Conservation (phyloP, 2,329 filamentous ascomycete genomes). For the Leptographium wingfieldii region DNA sequence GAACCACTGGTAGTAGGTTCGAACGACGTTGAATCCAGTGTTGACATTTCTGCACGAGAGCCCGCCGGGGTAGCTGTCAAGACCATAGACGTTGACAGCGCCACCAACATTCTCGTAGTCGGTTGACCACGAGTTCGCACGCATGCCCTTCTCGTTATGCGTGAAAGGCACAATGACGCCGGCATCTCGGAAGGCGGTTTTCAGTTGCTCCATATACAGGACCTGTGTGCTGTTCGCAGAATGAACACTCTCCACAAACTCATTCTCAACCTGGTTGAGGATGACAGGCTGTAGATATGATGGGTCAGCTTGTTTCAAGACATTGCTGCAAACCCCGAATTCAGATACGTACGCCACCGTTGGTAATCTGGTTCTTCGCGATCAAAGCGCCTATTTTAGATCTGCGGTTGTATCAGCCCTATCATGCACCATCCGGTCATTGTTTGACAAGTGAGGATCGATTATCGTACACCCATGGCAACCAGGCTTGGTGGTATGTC, state of each 20-base stretch:
- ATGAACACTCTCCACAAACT: conserved; percentile 36
- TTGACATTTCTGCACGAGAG: conserved; percentile 35
- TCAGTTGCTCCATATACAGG: conserved; percentile 11
- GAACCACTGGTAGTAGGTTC: conserved; percentile 45
- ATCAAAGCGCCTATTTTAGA: conserved; percentile 50
- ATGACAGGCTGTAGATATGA: conserved; percentile 45
- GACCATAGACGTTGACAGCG: conserved; percentile 35
- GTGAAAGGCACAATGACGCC: conserved; percentile 10
- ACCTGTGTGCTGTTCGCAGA: conserved; percentile 10
- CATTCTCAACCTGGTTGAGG: conserved; percentile 70
- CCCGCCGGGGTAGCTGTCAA: conserved; percentile 34
- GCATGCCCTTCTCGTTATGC: conserved; percentile 22
- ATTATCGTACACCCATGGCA: conserved; percentile 8
- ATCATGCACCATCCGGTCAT: too few species aligned
- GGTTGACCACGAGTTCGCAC: conserved; percentile 36
- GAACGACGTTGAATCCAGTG: conserved; percentile 34
- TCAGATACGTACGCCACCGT: conserved; percentile 43
- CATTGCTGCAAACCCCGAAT: not conserved
- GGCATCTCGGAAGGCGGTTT: conserved; percentile 6
- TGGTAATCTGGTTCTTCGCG: conserved; percentile 66
- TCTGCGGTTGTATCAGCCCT: conserved; percentile 16
- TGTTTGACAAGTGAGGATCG: too few species aligned
- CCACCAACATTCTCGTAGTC: conserved; percentile 45
- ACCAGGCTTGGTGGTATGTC: conserved; percentile 44
- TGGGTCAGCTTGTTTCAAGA: not conserved